Conservation (phyloP, 768 basidiomycete genomes). For the Rhodosporidiobolus sp. region DNA sequence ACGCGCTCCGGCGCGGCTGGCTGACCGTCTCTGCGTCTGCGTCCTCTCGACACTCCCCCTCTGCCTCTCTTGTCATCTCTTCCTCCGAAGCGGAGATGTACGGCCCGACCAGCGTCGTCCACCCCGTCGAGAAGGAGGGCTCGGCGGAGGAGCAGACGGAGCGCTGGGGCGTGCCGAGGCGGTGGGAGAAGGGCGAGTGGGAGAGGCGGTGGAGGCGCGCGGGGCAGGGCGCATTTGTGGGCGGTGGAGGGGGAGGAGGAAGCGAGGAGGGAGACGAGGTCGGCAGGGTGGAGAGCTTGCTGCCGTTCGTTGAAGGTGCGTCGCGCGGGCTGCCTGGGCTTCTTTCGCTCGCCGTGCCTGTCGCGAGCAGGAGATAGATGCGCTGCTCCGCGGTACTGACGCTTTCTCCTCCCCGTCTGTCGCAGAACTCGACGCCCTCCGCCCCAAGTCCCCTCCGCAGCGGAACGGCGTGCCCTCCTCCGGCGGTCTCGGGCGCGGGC, state of each 20-base stretch:
- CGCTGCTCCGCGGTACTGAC: neutral
- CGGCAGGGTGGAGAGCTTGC: conserved; percentile 8
- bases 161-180: neutral
- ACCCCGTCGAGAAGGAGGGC: conserved; percentile 48
- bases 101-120: conserved; percentile 25
- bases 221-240: neutral
- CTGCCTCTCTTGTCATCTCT: conserved; percentile 39
- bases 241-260: neutral
- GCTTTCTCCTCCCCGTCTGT: neutral
- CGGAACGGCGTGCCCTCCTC: conserved; percentile 37
- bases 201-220: conserved; percentile 4
- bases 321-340: neutral
- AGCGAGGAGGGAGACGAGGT: neutral
- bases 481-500: conserved; percentile 28
- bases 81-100: conserved; percentile 46
- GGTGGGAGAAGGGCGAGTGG: conserved; percentile 5
- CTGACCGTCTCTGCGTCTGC: conserved; percentile 69
- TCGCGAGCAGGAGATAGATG: no score
- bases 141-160: conserved; percentile 26
- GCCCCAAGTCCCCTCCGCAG: conserved; percentile 72
- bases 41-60: no score
- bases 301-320: conserved; percentile 36
- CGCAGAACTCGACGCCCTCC: conserved; percentile 73
- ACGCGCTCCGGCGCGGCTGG: conserved; percentile 78
- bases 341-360: conserved; percentile 1